phyloP scores from a whole-genome alignment of 148 eudicot species.

The Fagopyrum homotropicum region DNA sequence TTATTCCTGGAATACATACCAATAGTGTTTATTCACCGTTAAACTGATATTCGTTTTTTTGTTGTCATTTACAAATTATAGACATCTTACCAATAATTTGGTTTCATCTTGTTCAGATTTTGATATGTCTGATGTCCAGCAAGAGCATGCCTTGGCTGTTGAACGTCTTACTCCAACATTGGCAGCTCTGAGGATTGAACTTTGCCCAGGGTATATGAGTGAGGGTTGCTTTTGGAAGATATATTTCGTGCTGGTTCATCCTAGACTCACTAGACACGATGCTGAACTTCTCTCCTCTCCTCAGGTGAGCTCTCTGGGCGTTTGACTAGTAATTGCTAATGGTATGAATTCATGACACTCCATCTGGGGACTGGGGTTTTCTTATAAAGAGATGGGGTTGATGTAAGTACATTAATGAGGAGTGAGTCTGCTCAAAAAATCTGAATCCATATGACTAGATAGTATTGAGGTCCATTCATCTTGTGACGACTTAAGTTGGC shows the following conservation, averaged over 20 bases:
- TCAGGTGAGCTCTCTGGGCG: constrained; percentile 34
- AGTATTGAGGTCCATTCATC: not conserved
- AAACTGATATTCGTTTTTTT: not conserved
- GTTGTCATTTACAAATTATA: not conserved
- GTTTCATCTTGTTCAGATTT: constrained; percentile 39
- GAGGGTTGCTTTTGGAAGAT: constrained; percentile 92
- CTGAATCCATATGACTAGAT: not conserved
- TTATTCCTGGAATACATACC: not conserved
- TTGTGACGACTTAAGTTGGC: not conserved
- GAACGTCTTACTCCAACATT: constrained; percentile 83
- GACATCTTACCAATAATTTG: constrained; percentile 13
- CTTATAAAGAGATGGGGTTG: too few species aligned
- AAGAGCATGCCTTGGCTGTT: constrained; percentile 92
- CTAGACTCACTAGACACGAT: constrained; percentile 58
- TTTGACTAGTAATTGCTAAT: too few species aligned
- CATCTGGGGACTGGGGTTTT: too few species aligned
- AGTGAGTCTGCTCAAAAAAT: too few species aligned
- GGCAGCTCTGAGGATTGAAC: constrained; percentile 79
- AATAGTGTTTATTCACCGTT: not conserved
- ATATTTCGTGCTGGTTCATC: constrained; percentile 85
- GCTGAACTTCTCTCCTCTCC: constrained; percentile 78
- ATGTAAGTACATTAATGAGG: too few species aligned
- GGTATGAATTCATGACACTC: too few species aligned
- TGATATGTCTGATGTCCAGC: constrained; percentile 88
- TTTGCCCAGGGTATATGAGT: constrained; percentile 87